Base-by-base conservation (phyloP, 352 stramenopile species). In the Achlya hypogyna region DNA sequence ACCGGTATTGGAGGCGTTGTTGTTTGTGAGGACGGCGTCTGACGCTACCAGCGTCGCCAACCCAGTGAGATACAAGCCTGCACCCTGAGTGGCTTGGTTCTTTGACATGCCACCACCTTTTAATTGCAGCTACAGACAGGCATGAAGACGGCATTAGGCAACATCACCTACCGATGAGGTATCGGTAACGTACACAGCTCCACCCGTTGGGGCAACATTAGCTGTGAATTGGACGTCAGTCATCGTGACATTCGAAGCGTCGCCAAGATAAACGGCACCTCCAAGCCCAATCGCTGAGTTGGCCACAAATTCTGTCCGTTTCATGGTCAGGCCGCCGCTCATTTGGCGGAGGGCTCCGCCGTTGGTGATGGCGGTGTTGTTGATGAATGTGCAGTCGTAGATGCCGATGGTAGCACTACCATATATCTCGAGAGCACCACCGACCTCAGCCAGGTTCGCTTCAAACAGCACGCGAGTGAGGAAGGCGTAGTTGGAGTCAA, bases 321-420 rank as follows among this genome's bases (percentile, higher is more conserved):
- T 5, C 22, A 53, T 18, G 16, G 14, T 52, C 12, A 53, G 10
- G 25, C 8, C 32, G 8, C 58, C 58, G 34, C 53, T 65, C 5
- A 5, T n/a, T 5, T 65, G 58, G 34, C 82, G 88, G 2, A 91
- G 40, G 0, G 69, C 78, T 34, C 79, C 81, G 32, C 82, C 80
- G 62, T 85, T 84, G 47, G 88, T 77, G 0, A 3, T 52, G 2
- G 78, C 81, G 5, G 5, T 49, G 66, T 89, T 91, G 16, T 71
- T 58, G 5, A 45, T 25, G 10, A 91, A 78, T n/a, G 25, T 18
- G 14, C 58, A 77, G 4, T 60, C 42, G 1, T 58, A 27, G 0
- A 83, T 28, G 5, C 51, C 35, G 6, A 89, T 28, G 1, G 69
- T 71, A 0, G 71, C 74, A 27, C 82, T 84, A 4, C 77, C 67